phyloP scores from a whole-genome alignment of 768 basidiomycete genomes.

The Lentinula aciculospora region DNA sequence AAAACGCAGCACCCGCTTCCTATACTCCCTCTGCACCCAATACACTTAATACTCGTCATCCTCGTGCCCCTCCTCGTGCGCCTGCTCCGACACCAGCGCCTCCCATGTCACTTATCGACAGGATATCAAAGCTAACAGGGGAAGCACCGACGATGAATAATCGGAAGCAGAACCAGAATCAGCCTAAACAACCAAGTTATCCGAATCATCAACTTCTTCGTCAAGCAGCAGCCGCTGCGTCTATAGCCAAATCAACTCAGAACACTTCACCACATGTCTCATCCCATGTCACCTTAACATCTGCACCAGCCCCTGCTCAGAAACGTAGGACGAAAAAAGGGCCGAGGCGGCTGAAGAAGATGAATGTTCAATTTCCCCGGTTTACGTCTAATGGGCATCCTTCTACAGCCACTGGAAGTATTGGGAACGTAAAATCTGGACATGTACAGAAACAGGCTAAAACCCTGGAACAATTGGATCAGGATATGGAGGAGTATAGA shows the following conservation, averaged over 20 bases:
- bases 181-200: neutral
- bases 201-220: conserved; percentile 12
- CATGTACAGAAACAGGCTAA: conserved; percentile 17
- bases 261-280: conserved; percentile 26
- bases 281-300: conserved; percentile 10
- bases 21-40: neutral
- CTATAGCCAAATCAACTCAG: conserved; percentile 17
- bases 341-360: conserved; percentile 66
- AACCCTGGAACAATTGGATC: conserved; percentile 57
- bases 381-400: no score
- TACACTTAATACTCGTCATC: no score
- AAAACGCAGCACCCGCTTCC: no score
- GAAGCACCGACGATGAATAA: neutral
- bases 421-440: no score
- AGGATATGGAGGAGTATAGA: conserved; percentile 78
- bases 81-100: no score
- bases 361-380: conserved; percentile 6
- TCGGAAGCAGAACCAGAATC: neutral
- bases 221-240: conserved; percentile 18
- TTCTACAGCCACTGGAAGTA: no score
- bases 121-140: neutral
- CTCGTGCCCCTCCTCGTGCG: neutral
- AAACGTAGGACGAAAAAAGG: conserved; percentile 58
- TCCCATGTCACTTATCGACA: neutral
- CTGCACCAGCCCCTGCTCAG: no score